Conservation (phyloP, 257 asterid genomes). For the Solanum dulcamara region DNA sequence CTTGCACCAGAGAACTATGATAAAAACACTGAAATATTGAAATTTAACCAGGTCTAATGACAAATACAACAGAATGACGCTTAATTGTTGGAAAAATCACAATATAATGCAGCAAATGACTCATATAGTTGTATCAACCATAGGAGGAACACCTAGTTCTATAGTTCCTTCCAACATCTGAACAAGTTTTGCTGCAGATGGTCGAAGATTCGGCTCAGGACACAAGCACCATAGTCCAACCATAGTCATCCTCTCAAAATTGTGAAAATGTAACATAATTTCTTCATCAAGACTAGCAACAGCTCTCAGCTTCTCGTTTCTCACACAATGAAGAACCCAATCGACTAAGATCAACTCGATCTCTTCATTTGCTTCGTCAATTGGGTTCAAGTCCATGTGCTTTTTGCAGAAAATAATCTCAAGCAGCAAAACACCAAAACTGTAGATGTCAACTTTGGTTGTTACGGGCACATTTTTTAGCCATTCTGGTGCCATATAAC, state of each 20-base stretch:
- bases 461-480: constrained; percentile 37
- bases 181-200: background rate
- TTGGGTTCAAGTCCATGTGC: background rate
- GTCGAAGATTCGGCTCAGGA: background rate
- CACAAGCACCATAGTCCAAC: constrained; percentile 1
- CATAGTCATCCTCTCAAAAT: background rate
- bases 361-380: background rate
- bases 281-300: background rate
- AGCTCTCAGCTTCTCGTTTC: background rate
- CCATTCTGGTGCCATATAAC: constrained; percentile 67
- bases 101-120: background rate
- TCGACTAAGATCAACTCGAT: background rate
- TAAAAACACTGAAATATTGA: background rate
- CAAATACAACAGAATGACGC: background rate
- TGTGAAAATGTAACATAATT: background rate
- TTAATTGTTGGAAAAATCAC: background rate
- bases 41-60: background rate
- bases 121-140: background rate
- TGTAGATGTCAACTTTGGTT: constrained; percentile 44
- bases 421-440: constrained; percentile 42
- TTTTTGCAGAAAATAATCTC: constrained; percentile 18
- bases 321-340: background rate
- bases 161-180: constrained; percentile 1
- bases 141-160: background rate
- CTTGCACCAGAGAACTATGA: background rate